phyloP scores from a whole-genome alignment of 2,329 filamentous ascomycete species.

The Pseudohalonectria lignicola region DNA sequence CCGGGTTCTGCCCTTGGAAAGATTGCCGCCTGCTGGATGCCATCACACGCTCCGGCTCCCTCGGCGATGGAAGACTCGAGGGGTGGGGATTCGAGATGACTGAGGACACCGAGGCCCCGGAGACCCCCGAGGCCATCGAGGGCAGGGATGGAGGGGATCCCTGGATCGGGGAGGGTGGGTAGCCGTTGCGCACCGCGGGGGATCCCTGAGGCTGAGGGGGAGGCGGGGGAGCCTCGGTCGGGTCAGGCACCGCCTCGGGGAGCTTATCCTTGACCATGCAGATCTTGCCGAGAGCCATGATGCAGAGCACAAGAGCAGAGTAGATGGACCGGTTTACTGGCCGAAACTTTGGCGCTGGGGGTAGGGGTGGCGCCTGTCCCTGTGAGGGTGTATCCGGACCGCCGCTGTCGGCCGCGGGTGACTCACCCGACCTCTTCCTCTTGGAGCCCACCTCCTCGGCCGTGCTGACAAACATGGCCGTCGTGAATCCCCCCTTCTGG shows the following conservation, averaged over 20 bases:
- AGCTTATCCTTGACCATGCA: constrained; percentile 44
- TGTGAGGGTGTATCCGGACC: constrained; percentile 14
- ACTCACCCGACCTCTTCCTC: constrained; percentile 48
- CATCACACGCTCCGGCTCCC: constrained; percentile 14
- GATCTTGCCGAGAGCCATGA: constrained; percentile 80
- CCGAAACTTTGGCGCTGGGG: constrained; percentile 20
- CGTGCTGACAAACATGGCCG: constrained; percentile 18
- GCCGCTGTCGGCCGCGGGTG: constrained; percentile 25
- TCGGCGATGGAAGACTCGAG: constrained; percentile 39
- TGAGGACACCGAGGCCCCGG: too few relatives aligned
- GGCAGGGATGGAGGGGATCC: too few relatives aligned
- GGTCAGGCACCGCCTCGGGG: constrained; percentile 46
- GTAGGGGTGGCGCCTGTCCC: too few relatives aligned
- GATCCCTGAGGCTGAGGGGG: constrained; percentile 16
- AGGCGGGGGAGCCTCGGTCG: constrained; percentile 20
- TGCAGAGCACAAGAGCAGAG: constrained; percentile 71
- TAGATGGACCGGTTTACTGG: constrained; percentile 59
- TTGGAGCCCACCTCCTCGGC: constrained; percentile 26
- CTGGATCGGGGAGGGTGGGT: constrained; percentile 39
- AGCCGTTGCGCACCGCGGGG: constrained; percentile 32
- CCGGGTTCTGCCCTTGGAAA: constrained; percentile 26
- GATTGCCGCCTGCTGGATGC: constrained; percentile 42
- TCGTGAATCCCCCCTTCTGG: constrained; percentile 5
- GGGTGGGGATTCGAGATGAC: too few relatives aligned
- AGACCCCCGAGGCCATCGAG: too few relatives aligned